These are phyloP conservation scores for Canariomyces notabilis DNA, from an alignment of 2,329 filamentous ascomycete species.

Conservation along the genomic window DNA sequence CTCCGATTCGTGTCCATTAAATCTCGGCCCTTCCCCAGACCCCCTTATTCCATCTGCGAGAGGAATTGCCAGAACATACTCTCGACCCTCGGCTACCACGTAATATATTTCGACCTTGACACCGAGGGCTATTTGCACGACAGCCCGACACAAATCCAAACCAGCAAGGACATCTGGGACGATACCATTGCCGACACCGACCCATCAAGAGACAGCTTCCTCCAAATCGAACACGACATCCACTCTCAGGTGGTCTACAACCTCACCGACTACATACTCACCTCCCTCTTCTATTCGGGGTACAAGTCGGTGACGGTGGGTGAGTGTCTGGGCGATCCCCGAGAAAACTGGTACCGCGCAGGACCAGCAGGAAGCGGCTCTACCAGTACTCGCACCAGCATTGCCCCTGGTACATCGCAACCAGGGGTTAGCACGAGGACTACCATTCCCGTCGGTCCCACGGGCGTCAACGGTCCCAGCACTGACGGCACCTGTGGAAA, in stretches of 20 bases:
- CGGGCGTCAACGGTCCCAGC: conserved; percentile 11
- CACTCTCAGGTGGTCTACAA: conserved; percentile 43
- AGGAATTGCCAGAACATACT: conserved; percentile 29
- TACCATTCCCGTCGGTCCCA: conserved; percentile 12
- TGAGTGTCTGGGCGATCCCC: conserved; percentile 49
- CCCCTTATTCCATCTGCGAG: conserved; percentile 39
- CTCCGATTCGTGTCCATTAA: not conserved
- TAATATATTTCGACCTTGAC: conserved; percentile 35
- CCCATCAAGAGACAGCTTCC: conserved; percentile 30
- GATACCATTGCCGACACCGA: conserved; percentile 24
- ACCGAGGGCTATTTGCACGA: conserved; percentile 34
- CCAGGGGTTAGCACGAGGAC: conserved; percentile 10
- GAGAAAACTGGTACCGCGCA: conserved; percentile 48
- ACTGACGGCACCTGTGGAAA: conserved; percentile 25
- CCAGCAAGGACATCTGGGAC: conserved; percentile 32
- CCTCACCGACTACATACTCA: conserved; percentile 41
- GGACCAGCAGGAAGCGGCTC: conserved; percentile 17
- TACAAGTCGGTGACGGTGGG: conserved; percentile 48
- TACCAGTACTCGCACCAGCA: too few species aligned
- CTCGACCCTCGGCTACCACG: conserved; percentile 33
- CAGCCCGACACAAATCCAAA: conserved; percentile 30
- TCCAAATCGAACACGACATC: conserved; percentile 50
- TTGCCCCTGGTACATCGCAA: not conserved
- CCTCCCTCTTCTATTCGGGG: conserved; percentile 38
- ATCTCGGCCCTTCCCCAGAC: conserved; percentile 26